Percentiles rank a stretch among this genome's conserved stretches.
Evolutionary conservation across 805 yeast genomes (phyloP).

Genomic region (Starmerella sp.): DNA sequence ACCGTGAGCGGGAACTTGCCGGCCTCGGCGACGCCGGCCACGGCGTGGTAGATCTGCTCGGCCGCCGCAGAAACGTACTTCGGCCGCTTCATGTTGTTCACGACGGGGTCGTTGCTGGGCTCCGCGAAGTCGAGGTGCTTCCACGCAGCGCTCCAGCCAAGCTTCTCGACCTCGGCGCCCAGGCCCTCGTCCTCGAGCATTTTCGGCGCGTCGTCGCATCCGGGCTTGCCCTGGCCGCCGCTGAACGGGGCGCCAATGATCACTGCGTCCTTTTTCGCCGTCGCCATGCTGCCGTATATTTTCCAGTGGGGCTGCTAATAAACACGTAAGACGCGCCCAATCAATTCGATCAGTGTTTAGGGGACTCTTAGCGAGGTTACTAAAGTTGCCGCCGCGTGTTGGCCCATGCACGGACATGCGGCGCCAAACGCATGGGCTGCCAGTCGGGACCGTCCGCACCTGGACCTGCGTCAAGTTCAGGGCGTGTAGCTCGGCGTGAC

Average conservation of each 20-base stretch:
- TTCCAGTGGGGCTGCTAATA: not conserved
- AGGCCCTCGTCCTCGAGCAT: constrained; percentile 65
- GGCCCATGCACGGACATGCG: no score
- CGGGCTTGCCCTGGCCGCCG: constrained; percentile 90
- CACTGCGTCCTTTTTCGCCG: constrained; percentile 9
- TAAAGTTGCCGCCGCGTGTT: no score
- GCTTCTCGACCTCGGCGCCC: constrained; percentile 43
- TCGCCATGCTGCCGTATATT: not conserved
- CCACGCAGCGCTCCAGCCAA: constrained; percentile 62
- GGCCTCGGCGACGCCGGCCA: constrained; percentile 38
- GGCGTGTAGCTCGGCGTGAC: no score
- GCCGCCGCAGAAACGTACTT: constrained; percentile 66
- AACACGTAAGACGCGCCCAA: not conserved
- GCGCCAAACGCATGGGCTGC: no score
- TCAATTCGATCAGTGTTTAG: not conserved
- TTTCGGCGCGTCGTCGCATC: constrained; percentile 91
- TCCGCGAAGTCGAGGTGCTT: constrained; percentile 26
- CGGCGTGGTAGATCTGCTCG: constrained; percentile 50
- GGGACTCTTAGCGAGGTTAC: no score
- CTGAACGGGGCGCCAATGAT: constrained; percentile 83
- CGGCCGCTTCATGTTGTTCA: constrained; percentile 56
- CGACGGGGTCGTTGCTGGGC: constrained; percentile 41
- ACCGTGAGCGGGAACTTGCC: constrained; percentile 63
- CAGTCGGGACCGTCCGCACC: no score
- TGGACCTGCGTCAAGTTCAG: no score